Base-by-base conservation (phyloP, 305 asterid genomes). In the Salvia sclarea region DNA sequence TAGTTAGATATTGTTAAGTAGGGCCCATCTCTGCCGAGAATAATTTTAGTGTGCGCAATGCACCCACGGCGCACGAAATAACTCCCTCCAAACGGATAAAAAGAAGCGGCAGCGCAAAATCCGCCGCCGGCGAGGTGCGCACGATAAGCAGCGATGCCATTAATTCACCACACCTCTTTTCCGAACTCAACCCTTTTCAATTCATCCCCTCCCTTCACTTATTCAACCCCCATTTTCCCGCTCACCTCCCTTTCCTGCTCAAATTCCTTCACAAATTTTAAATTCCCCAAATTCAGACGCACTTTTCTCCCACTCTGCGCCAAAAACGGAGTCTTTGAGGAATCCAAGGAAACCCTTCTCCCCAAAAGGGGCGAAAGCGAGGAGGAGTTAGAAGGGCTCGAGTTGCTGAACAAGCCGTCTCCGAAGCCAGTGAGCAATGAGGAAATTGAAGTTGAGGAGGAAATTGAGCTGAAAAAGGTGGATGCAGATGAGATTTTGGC, bases 331-430 rank as follows among this genome's bases (percentile, higher is more conserved):
- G 79, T 81, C 45, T 72, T 75, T 48, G 88, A 85, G 63, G 86
- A 81, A 54, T 72, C 44, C 38, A 67, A 60, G 72, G 84, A 72
- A 13, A 57, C 89, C 79, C 74, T 71, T 49, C 64, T 73, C 69
- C 59, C 85, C 57, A 71, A 53, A 57, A 37, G 61, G 77, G 73
- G 71, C 50, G 83, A 70, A 70, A 79, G 18, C 60, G 84, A 82
- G 12, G 88, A 82, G 37, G 87, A 81, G 21, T 6, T 73, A 16
- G 92, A 86, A 44, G 95, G 80, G 84, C 91, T 88, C 50, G 97
- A 80, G 70, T 83, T 90, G 63, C 95, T 76, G 6, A 73, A 78
- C 72, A 93, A 88, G 84, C 98, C 98, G 35, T 76, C 78, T 13
- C 91, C 88, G 3, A 88, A 80, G 82, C 83, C 66, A 63, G 55